Percentiles rank a stretch among this genome's conserved stretches.
Evolutionary conservation across 2,329 filamentous ascomycete species (phyloP).

Genomic region (Neonectria magnoliae): DNA sequence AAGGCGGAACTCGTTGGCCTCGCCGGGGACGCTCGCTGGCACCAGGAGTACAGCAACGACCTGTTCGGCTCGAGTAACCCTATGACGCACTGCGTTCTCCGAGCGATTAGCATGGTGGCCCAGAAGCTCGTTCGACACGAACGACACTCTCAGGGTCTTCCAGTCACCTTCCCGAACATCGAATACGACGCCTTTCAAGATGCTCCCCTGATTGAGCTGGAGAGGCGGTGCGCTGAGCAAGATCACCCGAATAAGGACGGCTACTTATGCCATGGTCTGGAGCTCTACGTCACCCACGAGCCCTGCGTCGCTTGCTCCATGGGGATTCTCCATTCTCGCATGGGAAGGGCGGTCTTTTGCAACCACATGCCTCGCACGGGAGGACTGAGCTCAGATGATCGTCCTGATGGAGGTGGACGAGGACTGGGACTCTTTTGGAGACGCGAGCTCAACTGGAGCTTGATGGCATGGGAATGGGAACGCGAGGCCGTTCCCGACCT

Average conservation of each 20-base stretch:
- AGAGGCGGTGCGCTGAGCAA: slow-evolving; percentile 69
- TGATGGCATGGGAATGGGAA: slow-evolving; percentile 82
- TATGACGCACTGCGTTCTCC: slow-evolving; percentile 80
- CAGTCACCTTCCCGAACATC: slow-evolving; percentile 52
- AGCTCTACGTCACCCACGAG: slow-evolving; percentile 95
- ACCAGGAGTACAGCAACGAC: slow-evolving; percentile 58
- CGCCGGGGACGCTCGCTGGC: slow-evolving; percentile 80
- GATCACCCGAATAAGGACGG: slow-evolving; percentile 78
- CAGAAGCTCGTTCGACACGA: slow-evolving; percentile 70
- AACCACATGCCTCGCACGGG: slow-evolving; percentile 83
- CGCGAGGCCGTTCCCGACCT: slow-evolving; percentile 53
- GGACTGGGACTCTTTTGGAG: slow-evolving; percentile 77
- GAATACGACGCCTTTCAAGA: slow-evolving; percentile 74
- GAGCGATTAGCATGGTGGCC: slow-evolving; percentile 85
- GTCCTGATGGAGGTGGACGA: slow-evolving; percentile 64
- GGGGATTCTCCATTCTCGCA: slow-evolving; percentile 93
- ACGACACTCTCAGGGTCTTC: slow-evolving; percentile 51
- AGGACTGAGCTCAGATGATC: slow-evolving; percentile 82
- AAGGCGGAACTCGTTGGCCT: slow-evolving; percentile 72
- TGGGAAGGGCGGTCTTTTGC: slow-evolving; percentile 85
- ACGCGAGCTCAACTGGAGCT: slow-evolving; percentile 86
- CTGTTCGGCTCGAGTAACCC: slow-evolving; percentile 70
- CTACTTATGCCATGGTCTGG: slow-evolving; percentile 92
- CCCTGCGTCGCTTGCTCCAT: slow-evolving; percentile 97
- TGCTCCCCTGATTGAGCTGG: slow-evolving; percentile 73